phyloP scores from a whole-genome alignment of 805 yeast species.

The Nematodospora valgi region DNA sequence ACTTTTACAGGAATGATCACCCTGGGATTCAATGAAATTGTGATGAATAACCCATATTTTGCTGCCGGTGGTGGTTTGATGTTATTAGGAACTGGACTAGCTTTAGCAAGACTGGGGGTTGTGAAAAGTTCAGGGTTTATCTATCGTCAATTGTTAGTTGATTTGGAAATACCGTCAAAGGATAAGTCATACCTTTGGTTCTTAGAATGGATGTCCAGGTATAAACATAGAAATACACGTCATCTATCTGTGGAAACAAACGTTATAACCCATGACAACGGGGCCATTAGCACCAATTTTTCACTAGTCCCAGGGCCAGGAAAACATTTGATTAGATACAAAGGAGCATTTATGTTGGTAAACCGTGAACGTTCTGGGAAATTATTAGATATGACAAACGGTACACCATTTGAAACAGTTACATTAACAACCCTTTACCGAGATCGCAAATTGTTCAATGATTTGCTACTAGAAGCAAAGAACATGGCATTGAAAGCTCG shows the following conservation, averaged over 20 bases:
- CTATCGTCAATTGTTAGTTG: constrained; percentile 83
- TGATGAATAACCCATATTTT: constrained; percentile 84
- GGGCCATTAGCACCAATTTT: constrained; percentile 82
- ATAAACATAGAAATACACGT: constrained; percentile 70
- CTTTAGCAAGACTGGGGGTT: constrained; percentile 69
- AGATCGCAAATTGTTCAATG: constrained; percentile 67
- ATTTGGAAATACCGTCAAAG: constrained; percentile 87
- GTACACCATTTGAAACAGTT: constrained; percentile 96
- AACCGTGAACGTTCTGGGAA: constrained; percentile 89
- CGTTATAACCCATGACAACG: constrained; percentile 86
- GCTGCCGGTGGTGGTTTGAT: constrained; percentile 98
- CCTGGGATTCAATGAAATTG: constrained; percentile 48
- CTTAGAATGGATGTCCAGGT: constrained; percentile 90
- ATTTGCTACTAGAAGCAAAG: constrained; percentile 81
- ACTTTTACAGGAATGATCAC: constrained; percentile 28
- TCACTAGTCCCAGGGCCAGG: constrained; percentile 98
- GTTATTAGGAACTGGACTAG: constrained; percentile 89
- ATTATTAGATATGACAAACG: constrained; percentile 81
- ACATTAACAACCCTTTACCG: constrained; percentile 84
- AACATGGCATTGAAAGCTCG: constrained; percentile 72
- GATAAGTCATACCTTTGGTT: constrained; percentile 96
- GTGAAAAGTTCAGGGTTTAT: constrained; percentile 61
- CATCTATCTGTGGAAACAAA: constrained; percentile 89
- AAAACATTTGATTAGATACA: constrained; percentile 78
- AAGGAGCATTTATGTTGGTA: constrained; percentile 84